These are phyloP conservation scores for Earliella scabrosa DNA, from an alignment of 1,284 basidiomycete species.

Conservation along the genomic window DNA sequence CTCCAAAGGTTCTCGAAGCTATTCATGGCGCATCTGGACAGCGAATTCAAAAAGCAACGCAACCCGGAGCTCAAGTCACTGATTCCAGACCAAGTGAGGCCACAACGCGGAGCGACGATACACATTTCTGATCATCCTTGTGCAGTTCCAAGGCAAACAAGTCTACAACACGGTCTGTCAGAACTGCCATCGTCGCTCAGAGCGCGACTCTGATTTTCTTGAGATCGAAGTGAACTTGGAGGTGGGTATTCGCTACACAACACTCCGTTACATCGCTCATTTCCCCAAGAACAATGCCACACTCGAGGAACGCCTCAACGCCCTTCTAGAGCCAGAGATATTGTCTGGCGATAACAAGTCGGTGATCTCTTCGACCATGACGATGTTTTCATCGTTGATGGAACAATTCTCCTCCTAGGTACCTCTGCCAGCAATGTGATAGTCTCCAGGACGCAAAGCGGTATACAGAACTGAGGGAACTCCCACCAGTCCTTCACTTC, in stretches of 20 bases:
- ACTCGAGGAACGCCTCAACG: conserved; percentile 72
- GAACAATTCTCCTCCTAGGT: conserved; percentile 52
- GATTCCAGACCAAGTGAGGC: conserved; percentile 68
- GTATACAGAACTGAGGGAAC: conserved; percentile 63
- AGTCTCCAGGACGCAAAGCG: conserved; percentile 78
- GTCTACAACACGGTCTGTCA: conserved; percentile 81
- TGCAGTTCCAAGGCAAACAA: conserved; percentile 84
- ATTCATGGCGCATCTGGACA: conserved; percentile 86
- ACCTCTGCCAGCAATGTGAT: conserved; percentile 76
- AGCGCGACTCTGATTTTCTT: conserved; percentile 71
- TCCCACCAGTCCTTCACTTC: conserved; percentile 89
- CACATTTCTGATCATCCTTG: not conserved
- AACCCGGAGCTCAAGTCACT: conserved; percentile 64
- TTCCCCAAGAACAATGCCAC: conserved; percentile 62
- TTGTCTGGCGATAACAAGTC: conserved; percentile 84
- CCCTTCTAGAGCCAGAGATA: conserved; percentile 67
- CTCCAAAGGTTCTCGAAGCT: conserved; percentile 86
- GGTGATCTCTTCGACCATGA: conserved; percentile 24
- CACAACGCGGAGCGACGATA: not conserved
- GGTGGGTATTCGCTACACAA: conserved; percentile 45
- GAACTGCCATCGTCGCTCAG: conserved; percentile 69
- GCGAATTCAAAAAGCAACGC: conserved; percentile 81
- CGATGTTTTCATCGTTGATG: no score
- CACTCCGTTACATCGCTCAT: conserved; percentile 8
- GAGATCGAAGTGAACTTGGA: conserved; percentile 87